Evolutionary conservation across 768 basidiomycete genomes (phyloP).

Genomic region (Suillus decipiens): DNA sequence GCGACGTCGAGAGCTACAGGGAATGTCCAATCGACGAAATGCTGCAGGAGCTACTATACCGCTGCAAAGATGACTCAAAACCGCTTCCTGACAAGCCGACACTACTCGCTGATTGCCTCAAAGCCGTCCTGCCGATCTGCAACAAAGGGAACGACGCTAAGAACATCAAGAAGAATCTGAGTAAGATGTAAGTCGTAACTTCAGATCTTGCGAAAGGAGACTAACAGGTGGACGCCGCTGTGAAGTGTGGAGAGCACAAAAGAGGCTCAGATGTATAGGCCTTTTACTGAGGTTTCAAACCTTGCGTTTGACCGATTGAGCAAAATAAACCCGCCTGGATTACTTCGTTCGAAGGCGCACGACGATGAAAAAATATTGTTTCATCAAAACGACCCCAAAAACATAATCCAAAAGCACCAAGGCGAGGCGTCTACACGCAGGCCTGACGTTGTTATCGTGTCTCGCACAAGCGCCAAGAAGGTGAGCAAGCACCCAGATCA

Average conservation of each 20-base stretch:
- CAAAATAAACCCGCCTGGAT: background rate
- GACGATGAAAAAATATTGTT: background rate
- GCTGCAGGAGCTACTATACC: slow-evolving; percentile 5
- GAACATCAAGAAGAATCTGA: background rate
- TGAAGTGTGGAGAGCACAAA: background rate
- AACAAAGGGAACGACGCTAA: background rate
- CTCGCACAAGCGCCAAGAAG: background rate
- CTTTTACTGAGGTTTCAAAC: background rate
- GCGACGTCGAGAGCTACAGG: background rate
- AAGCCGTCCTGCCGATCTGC: slow-evolving; percentile 6
- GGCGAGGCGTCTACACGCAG: background rate
- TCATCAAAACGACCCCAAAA: background rate
- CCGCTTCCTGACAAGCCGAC: background rate
- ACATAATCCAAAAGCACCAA: background rate
- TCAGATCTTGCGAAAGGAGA: background rate
- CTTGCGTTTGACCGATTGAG: background rate
- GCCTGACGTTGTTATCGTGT: slow-evolving; percentile 1
- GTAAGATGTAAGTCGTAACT: background rate
- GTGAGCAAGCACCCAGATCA: background rate
- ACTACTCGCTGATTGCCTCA: background rate
- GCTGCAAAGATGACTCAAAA: background rate
- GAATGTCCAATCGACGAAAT: background rate
- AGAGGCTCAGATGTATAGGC: background rate
- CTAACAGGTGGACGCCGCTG: background rate
- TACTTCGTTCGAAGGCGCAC: background rate